Evolutionary conservation across 306 rosid species (phyloP).

Genomic region (Casuarina cunninghamiana): DNA sequence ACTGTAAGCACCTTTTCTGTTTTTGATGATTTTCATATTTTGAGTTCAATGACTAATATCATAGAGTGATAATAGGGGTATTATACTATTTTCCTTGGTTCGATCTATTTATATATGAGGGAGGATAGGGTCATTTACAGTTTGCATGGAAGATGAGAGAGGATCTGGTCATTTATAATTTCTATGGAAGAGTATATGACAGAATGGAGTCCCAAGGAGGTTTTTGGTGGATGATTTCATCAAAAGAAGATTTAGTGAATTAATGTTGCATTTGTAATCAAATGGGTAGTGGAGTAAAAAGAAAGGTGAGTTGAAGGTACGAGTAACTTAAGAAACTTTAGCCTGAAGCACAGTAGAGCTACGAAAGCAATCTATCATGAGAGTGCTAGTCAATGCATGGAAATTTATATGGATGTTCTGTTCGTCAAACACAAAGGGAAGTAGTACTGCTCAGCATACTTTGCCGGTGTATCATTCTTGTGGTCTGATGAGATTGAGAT

Average conservation of each 20-base stretch:
- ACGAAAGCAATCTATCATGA: too few relatives aligned
- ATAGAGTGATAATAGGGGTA: neutral
- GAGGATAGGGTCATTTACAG: too few relatives aligned
- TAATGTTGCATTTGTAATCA: neutral
- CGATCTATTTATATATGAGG: neutral
- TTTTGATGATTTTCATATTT: neutral
- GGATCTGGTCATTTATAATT: neutral
- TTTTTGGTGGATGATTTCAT: neutral
- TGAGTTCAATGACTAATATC: neutral
- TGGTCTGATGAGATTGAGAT: too few relatives aligned
- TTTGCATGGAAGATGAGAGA: too few relatives aligned
- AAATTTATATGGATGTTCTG: too few relatives aligned
- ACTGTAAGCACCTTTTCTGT: neutral
- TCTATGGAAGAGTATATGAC: neutral
- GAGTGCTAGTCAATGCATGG: too few relatives aligned
- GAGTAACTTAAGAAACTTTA: too few relatives aligned
- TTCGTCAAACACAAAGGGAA: too few relatives aligned
- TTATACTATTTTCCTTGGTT: neutral
- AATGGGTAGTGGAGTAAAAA: neutral
- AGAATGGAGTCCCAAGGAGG: neutral
- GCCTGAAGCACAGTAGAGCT: too few relatives aligned
- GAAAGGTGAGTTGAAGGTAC: neutral
- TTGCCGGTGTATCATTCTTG: too few relatives aligned
- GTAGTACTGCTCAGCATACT: too few relatives aligned
- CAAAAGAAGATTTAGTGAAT: neutral